Evolutionary conservation across 2,329 filamentous ascomycete genomes (phyloP).

Genomic region (Xylaria sp.): DNA sequence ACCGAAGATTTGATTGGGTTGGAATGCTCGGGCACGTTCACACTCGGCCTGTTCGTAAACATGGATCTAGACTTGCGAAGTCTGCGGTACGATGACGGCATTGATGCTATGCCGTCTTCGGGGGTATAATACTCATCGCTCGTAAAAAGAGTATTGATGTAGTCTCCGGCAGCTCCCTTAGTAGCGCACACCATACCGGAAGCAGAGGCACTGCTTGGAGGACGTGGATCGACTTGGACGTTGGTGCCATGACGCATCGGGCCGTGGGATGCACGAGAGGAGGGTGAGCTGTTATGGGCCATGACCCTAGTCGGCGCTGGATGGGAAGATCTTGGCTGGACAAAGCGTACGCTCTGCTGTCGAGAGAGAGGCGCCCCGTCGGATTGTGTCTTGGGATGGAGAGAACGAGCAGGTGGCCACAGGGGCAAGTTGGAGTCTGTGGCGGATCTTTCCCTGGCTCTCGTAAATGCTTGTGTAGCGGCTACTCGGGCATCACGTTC

Average conservation of each 20-base stretch:
- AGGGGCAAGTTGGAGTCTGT: constrained; percentile 47
- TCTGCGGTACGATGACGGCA: constrained; percentile 60
- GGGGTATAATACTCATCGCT: constrained; percentile 59
- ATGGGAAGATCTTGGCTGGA: constrained; percentile 41
- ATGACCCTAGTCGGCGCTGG: constrained; percentile 16
- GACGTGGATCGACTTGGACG: constrained; percentile 23
- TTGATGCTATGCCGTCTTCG: constrained; percentile 61
- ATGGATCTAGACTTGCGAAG: constrained; percentile 68
- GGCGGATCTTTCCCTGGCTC: constrained; percentile 58
- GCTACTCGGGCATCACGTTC: constrained; percentile 71
- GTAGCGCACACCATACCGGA: constrained; percentile 46
- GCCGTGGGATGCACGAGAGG: constrained; percentile 15
- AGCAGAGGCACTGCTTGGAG: constrained; percentile 40
- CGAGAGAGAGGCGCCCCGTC: constrained; percentile 52
- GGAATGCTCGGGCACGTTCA: constrained; percentile 22
- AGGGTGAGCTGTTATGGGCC: constrained; percentile 13
- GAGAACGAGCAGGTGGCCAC: constrained; percentile 51
- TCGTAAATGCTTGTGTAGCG: constrained; percentile 69
- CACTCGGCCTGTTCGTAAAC: constrained; percentile 53
- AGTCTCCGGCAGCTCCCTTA: constrained; percentile 50
- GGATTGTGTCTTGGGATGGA: constrained; percentile 34
- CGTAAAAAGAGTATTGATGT: constrained; percentile 53
- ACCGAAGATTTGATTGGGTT: constrained; percentile 26
- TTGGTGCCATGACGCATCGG: constrained; percentile 13
- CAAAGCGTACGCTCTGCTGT: constrained; percentile 68